Conservation (phyloP, 140 eudicot genomes). For the Senecio squalidus region DNA sequence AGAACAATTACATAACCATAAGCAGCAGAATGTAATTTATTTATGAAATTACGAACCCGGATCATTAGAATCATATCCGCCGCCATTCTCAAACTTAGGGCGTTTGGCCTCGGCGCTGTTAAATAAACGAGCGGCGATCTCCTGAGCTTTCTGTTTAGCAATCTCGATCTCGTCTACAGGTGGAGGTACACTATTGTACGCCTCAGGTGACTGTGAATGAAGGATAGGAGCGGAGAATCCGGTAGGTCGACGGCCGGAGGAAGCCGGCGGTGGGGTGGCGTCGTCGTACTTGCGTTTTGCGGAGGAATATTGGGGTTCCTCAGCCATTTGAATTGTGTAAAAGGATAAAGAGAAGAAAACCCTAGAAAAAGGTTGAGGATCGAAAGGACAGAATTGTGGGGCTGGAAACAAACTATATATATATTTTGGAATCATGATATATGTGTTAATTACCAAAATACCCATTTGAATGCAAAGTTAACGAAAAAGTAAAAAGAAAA, state of each 20-base stretch:
- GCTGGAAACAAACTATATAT: too few species aligned
- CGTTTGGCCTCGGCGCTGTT: slow-evolving; percentile 71
- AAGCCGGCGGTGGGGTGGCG: slow-evolving; percentile 38
- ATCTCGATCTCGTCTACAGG: slow-evolving; percentile 70
- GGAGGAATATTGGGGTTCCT: slow-evolving; percentile 49
- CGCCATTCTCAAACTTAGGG: slow-evolving; percentile 69
- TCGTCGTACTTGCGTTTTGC: slow-evolving; percentile 88
- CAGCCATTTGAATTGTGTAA: slow-evolving; percentile 48
- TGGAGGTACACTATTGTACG: slow-evolving; percentile 55
- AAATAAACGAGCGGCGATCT: too few species aligned
- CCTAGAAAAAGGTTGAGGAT: too few species aligned
- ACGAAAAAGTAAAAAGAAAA: too few species aligned
- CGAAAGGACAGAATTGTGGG: too few species aligned
- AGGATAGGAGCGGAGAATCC: slow-evolving; percentile 71
- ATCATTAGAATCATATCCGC: slow-evolving; percentile 45
- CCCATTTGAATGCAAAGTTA: too few species aligned
- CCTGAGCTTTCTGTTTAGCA: slow-evolving; percentile 78
- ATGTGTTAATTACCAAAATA: too few species aligned
- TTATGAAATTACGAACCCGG: too few species aligned
- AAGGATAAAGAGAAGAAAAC: not conserved
- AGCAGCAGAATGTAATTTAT: too few species aligned
- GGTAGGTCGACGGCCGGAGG: slow-evolving; percentile 38
- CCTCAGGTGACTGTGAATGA: slow-evolving; percentile 43
- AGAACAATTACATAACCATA: too few species aligned
- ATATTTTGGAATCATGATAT: too few species aligned